phyloP scores from a whole-genome alignment of 23 red algal species.

The Porphyridium purpureum region DNA sequence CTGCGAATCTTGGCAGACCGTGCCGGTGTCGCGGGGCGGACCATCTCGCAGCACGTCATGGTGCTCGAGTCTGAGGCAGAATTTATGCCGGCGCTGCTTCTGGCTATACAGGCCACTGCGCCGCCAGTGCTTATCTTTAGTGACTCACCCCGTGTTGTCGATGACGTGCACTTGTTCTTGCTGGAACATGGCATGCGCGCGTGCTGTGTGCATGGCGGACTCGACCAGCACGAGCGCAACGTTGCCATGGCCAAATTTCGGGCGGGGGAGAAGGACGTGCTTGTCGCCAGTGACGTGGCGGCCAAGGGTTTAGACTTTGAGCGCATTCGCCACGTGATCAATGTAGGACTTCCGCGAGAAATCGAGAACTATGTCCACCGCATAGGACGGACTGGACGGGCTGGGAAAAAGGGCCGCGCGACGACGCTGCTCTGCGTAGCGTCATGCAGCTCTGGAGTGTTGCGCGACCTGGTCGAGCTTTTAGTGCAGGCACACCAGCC shows the following conservation, averaged over 20 bases:
- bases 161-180: conserved; percentile 77
- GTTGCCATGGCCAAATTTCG: conserved; percentile 58
- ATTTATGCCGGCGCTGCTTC: conserved; percentile 38
- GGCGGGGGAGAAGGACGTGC: conserved; percentile 40
- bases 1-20: conserved; percentile 59
- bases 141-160: conserved; percentile 60
- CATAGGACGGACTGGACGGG: conserved; percentile 77
- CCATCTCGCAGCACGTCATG: conserved; percentile 62
- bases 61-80: conserved; percentile 32
- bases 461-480: conserved; percentile 56
- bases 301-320: conserved; percentile 87
- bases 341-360: conserved; percentile 85
- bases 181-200: conserved; percentile 53
- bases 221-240: conserved; percentile 73
- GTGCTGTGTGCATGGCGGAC: conserved; percentile 56
- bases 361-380: conserved; percentile 90
- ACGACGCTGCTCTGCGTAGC: conserved; percentile 69
- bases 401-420: conserved; percentile 41
- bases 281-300: conserved; percentile 89
- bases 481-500: conserved; percentile 67
- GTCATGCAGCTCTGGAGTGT: conserved; percentile 19
- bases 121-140: conserved; percentile 75
- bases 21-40: conserved; percentile 57
- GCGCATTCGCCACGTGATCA: conserved; percentile 70
- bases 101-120: conserved; percentile 48